Percentiles rank a stretch among this genome's conserved stretches.
Conservation (phyloP, 2,329 filamentous ascomycete genomes). For the Penicillium sp. region DNA sequence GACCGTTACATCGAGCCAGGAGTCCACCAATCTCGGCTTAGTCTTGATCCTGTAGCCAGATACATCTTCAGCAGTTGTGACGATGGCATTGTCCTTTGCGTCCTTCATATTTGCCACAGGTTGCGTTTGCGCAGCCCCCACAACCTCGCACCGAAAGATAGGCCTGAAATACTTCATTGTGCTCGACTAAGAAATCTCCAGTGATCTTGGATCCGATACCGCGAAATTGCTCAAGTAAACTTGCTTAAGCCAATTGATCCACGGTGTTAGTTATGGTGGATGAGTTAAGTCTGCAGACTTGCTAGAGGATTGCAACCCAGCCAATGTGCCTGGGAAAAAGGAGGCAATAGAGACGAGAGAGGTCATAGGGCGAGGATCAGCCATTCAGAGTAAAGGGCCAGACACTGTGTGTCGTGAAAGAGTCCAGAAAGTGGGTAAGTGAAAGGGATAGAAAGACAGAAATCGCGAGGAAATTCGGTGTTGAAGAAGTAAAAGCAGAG, state of each 20-base stretch:
- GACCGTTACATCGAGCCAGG: slow-evolving; percentile 29
- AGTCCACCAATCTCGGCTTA: slow-evolving; percentile 5
- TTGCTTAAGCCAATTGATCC: background rate
- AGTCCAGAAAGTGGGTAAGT: no score
- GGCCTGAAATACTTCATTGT: slow-evolving; percentile 8
- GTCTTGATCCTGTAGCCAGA: slow-evolving; percentile 5
- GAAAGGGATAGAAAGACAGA: no score
- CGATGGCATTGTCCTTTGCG: background rate
- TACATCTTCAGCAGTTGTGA: background rate
- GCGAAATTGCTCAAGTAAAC: background rate
- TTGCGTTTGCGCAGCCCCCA: slow-evolving; percentile 9
- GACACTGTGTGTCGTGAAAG: background rate
- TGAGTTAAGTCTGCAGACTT: background rate
- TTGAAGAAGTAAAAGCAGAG: no score
- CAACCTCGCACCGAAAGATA: slow-evolving; percentile 6
- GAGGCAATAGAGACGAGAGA: background rate
- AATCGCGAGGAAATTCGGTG: no score
- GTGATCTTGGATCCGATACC: background rate
- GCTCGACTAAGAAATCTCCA: slow-evolving; percentile 33
- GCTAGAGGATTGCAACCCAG: background rate
- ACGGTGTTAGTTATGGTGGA: background rate
- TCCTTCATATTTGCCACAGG: background rate
- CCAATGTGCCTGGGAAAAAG: background rate
- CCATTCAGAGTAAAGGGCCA: background rate
- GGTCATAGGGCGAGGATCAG: slow-evolving; percentile 1